These are phyloP conservation scores for Ceratocystis colombiana DNA, from an alignment of 2,329 filamentous ascomycete species.

Conservation along the genomic window DNA sequence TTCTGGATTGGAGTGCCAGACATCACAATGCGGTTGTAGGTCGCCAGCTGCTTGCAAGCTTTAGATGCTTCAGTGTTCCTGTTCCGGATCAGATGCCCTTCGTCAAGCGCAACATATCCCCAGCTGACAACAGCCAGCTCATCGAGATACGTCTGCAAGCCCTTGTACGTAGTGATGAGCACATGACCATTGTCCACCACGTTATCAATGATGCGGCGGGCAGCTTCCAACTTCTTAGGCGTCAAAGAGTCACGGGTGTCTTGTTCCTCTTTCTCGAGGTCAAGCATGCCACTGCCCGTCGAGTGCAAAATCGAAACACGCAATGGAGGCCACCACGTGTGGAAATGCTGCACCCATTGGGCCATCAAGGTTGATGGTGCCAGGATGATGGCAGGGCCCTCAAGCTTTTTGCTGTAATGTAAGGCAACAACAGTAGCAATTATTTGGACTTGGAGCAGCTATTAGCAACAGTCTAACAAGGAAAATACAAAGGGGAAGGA, in stretches of 20 bases:
- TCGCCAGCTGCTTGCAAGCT: conserved; percentile 86
- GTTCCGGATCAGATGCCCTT: conserved; percentile 97
- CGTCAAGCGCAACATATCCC: conserved; percentile 89
- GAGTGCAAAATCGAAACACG: conserved; percentile 91
- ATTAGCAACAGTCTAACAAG: conserved; percentile 17
- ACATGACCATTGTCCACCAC: conserved; percentile 82
- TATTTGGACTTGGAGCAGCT: conserved; percentile 38
- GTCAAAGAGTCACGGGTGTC: conserved; percentile 40
- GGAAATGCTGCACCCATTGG: conserved; percentile 98
- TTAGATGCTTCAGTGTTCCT: conserved; percentile 92
- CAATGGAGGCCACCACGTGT: conserved; percentile 98
- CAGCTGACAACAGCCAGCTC: conserved; percentile 74
- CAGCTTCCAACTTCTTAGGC: conserved; percentile 52
- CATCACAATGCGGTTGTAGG: conserved; percentile 79
- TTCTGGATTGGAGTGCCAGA: conserved; percentile 98
- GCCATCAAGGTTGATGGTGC: conserved; percentile 89
- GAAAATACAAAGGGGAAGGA: not conserved
- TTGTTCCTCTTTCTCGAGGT: conserved; percentile 54
- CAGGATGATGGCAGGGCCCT: conserved; percentile 79
- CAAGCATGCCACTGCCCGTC: conserved; percentile 92
- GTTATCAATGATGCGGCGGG: conserved; percentile 68
- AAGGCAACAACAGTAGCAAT: conserved; percentile 77
- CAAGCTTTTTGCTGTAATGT: conserved; percentile 80
- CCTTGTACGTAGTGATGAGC: conserved; percentile 89
- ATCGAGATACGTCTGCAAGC: conserved; percentile 83